These are phyloP conservation scores for Globisporangium nunn DNA, from an alignment of 352 stramenopile species.

Conservation along the genomic window DNA sequence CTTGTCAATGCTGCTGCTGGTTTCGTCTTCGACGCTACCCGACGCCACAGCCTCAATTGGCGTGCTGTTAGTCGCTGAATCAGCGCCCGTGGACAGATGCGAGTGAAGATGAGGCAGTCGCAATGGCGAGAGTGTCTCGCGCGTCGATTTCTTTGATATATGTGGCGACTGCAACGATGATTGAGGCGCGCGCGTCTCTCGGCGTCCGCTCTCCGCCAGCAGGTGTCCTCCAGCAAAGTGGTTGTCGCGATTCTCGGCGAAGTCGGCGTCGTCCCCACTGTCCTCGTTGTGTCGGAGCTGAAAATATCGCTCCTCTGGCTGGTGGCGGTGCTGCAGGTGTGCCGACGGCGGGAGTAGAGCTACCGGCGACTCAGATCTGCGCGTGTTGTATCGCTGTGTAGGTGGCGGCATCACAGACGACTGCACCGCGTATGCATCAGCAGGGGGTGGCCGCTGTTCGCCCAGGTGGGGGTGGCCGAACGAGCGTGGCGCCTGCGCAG, in stretches of 20 bases:
- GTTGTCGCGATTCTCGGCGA: too few species aligned
- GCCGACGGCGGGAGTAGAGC: too few species aligned
- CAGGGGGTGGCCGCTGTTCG: background rate
- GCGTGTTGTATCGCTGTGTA: background rate
- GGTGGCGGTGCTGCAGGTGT: background rate
- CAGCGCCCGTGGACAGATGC: background rate
- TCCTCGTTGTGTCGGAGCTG: background rate
- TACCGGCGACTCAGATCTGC: background rate
- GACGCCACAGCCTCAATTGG: background rate
- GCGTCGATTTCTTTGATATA: background rate
- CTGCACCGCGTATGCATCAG: background rate
- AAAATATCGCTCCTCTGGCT: background rate
- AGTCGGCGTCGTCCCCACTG: background rate
- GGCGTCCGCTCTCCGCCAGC: background rate
- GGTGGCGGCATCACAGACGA: too few species aligned
- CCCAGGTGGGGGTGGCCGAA: background rate
- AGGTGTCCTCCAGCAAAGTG: background rate
- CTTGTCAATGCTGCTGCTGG: background rate
- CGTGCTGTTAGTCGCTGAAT: background rate
- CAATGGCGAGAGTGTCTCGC: background rate
- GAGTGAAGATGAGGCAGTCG: background rate
- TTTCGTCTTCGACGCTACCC: background rate
- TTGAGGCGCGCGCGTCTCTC: background rate
- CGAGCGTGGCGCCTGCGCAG: too few species aligned
- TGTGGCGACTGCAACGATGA: background rate